Base-by-base conservation (phyloP, 345 rosid species). In the Brassica incana region DNA sequence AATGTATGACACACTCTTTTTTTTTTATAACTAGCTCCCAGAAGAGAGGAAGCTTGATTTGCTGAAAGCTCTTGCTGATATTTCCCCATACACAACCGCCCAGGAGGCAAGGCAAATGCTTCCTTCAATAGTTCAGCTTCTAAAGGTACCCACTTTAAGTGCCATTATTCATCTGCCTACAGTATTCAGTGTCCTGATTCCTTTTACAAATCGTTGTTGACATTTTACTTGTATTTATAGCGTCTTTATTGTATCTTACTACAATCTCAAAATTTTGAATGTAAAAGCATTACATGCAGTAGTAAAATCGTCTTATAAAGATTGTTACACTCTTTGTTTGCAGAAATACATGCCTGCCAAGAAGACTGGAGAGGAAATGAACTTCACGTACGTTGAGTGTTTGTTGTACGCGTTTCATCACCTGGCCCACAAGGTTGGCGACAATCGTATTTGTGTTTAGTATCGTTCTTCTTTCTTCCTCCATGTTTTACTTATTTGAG, bases 31-130 rank as follows among this genome's bases (percentile, higher is more conserved):
- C 18, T 70, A 96, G 99, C 98, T 96, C 82, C 99, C 95, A 5
- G 97, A 93, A 86, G 98, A 89, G 72, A 87, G 98, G 81, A 93
- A 92, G 81, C 95, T 96, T 65, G 99, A 96, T 88, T 83, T 96
- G 85, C 97, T 93, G 54, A 96, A 96, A 83, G 94, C 93, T 15
- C 89, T 96, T 54, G 97, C 98, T 66, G 99, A 96, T 82, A 90
- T 88, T 48, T 93, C 98, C 2, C 94, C 98, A 79, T 91, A 87
- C 84, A 88, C 97, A 27, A 84, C 87, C 14, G 93, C 99, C 15
- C 98, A 90, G 72, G 99, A 96, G 84, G 92, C 98, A 71, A 90
- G 97, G 33, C 98, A 96, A 85, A 84, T 88, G 77, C 95, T 96
- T 84, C 95, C 99, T 78, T 89, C 98, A 43, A 79, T 93, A 40